These are phyloP conservation scores for Neofusicoccum umdonicola DNA, from an alignment of 2,329 filamentous ascomycete genomes.

Conservation along the genomic window DNA sequence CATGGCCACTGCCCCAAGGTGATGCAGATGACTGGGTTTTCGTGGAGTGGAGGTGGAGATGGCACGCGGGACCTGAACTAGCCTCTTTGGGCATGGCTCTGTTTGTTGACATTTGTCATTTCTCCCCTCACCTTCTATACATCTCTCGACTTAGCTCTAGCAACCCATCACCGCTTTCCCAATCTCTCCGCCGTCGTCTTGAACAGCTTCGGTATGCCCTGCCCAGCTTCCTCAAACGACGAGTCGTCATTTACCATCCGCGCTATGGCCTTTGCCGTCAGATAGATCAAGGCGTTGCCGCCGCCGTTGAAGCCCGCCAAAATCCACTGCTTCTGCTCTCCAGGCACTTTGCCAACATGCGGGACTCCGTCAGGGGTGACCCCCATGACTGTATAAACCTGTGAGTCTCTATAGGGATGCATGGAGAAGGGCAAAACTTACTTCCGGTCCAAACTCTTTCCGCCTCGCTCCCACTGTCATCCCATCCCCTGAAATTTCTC, in stretches of 20 bases:
- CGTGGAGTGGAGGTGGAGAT: too few species aligned
- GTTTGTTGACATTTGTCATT: too few species aligned
- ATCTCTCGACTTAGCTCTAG: too few species aligned
- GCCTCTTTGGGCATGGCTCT: too few species aligned
- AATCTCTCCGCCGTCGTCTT: constrained; percentile 33
- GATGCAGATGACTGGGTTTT: too few species aligned
- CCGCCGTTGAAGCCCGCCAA: constrained; percentile 24
- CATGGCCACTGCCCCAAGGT: too few species aligned
- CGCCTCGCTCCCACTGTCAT: constrained; percentile 22
- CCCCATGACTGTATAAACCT: constrained; percentile 21
- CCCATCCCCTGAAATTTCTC: constrained; percentile 25
- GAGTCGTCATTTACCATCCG: constrained; percentile 37
- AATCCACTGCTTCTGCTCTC: constrained; percentile 19
- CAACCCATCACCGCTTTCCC: not conserved
- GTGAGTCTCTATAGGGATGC: not conserved
- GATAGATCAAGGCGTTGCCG: constrained; percentile 22
- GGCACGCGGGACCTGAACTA: too few species aligned
- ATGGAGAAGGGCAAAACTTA: constrained; percentile 18
- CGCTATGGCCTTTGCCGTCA: constrained; percentile 39
- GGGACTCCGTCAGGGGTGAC: constrained; percentile 22
- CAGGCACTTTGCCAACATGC: constrained; percentile 20
- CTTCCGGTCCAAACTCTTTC: constrained; percentile 27
- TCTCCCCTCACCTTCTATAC: too few species aligned
- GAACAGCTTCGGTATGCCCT: constrained; percentile 39
- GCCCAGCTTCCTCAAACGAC: constrained; percentile 29